Evolutionary conservation across 768 basidiomycete genomes (phyloP), one percentile per base, ranked within the genome.

Genomic region (Tricholoma sp.): DNA sequence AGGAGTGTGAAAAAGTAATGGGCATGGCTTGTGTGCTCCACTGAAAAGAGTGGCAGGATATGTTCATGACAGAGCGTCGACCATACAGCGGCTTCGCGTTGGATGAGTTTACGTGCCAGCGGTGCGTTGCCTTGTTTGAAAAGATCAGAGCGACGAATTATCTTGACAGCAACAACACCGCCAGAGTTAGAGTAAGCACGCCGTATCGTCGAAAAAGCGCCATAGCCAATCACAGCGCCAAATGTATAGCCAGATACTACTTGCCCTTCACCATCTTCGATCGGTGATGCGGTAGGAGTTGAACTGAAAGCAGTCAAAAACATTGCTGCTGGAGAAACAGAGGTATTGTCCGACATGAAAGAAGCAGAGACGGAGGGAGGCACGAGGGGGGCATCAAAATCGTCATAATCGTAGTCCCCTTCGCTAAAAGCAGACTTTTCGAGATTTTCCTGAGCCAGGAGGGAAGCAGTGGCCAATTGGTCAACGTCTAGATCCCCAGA

Each of bases 1-100:
- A 81, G 82, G 3, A 91, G 80, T 31, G 86, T 95, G 72, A 95
- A 80, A 71, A 92, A 89, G 65, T 83, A 94, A 63, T 88, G 85
- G 52, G 87, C 84, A 57, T 81, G 80, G 42, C 77, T 59, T 0
- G 83, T 81, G 62, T 85, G 81, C 52, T 80, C 72, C 15, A 74
- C 72, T 42, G 82, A 76, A 68, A 94, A 91, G 44, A 96, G 82
- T 10, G 94, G 93, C 13, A 97, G 80, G 59, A 94, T 81, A 64
- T 94, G 86, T 66, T 93, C 90, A 67, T 95, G 94, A 52, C 80
- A 83, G 62, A 94, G 82, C 0, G 83, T 77, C 1, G 81, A 73
- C 92, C 92, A 94, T 12, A 91, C 73, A 11, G 74, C 66, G 11
- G 84, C 82, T 74, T 95, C 92, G 50, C 82, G 84, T 56, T 84